phyloP scores from a whole-genome alignment of 208 protist species.

The Tritrichomonas foetus region DNA sequence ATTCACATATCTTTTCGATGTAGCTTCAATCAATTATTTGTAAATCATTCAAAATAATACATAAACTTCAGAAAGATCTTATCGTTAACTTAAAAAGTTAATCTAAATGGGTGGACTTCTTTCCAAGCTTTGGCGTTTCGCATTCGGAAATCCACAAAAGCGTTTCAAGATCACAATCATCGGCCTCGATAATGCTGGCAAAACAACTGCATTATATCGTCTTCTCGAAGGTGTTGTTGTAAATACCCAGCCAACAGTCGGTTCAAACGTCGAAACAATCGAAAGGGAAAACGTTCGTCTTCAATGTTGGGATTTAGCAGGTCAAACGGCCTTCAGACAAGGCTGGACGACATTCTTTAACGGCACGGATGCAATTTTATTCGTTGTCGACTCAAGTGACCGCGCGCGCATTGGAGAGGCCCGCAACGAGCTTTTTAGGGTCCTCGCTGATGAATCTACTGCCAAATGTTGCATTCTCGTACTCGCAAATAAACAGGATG shows the following conservation, averaged over 20 bases:
- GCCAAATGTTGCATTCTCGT: constrained; percentile 40
- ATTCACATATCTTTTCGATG: no score
- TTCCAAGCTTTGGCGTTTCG: constrained; percentile 4
- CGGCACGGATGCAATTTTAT: constrained; percentile 49
- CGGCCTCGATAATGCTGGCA: constrained; percentile 34
- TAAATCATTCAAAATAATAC: no score
- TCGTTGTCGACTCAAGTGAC: constrained; percentile 48
- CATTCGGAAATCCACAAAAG: constrained; percentile 5
- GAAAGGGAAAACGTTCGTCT: constrained; percentile 39
- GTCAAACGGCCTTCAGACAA: constrained; percentile 40
- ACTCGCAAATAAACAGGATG: constrained; percentile 49
- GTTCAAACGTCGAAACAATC: constrained; percentile 41
- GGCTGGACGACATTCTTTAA: constrained; percentile 46
- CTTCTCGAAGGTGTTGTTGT: constrained; percentile 16
- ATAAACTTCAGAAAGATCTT: no score
- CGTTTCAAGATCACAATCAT: constrained; percentile 31
- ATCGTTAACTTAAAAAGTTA: no score
- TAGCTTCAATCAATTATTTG: no score
- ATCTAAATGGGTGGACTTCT: constrained; percentile 22
- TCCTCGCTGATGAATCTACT: constrained; percentile 45
- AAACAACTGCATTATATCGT: constrained; percentile 41
- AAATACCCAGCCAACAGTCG: constrained; percentile 38
- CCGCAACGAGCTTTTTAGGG: constrained; percentile 13
- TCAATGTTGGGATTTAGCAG: constrained; percentile 42
- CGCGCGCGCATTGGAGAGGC: not conserved